These are phyloP conservation scores for Colletotrichum coccodes DNA, from an alignment of 2,329 filamentous ascomycete species.

Conservation along the genomic window DNA sequence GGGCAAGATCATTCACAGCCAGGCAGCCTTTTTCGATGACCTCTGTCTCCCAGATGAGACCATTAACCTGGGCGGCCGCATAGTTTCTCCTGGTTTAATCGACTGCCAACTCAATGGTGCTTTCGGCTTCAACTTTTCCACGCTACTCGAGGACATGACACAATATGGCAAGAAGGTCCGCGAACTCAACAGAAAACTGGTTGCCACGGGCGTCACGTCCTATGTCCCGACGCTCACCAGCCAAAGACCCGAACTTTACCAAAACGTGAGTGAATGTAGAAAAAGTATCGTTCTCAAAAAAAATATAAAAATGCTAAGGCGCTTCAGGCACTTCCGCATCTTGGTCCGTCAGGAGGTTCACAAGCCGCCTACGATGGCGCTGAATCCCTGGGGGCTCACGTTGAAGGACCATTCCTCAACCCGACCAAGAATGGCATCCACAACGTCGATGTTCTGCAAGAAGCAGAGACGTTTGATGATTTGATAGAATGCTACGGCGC, in stretches of 20 bases:
- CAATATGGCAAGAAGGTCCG: slow-evolving; percentile 79
- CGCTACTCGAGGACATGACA: slow-evolving; percentile 73
- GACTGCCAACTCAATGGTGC: slow-evolving; percentile 93
- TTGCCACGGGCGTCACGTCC: slow-evolving; percentile 85
- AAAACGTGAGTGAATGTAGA: slow-evolving; percentile 63
- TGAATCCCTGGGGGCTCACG: slow-evolving; percentile 89
- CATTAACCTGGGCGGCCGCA: slow-evolving; percentile 84
- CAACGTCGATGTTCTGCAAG: slow-evolving; percentile 75
- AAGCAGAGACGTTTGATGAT: slow-evolving; percentile 72
- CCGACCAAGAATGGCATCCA: slow-evolving; percentile 89
- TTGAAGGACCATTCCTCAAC: slow-evolving; percentile 89
- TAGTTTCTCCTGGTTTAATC: slow-evolving; percentile 87
- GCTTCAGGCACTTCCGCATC: slow-evolving; percentile 73
- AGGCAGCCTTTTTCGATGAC: slow-evolving; percentile 75
- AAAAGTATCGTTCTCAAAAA: no score
- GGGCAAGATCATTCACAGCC: slow-evolving; percentile 83
- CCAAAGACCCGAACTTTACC: slow-evolving; percentile 83
- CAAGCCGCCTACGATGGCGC: slow-evolving; percentile 76
- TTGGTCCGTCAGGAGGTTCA: slow-evolving; percentile 74
- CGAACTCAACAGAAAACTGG: slow-evolving; percentile 76
- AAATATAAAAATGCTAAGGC: slow-evolving; percentile 6
- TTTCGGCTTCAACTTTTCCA: slow-evolving; percentile 92
- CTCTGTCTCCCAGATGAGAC: slow-evolving; percentile 76
- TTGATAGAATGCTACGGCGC: slow-evolving; percentile 78
- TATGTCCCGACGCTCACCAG: slow-evolving; percentile 89